Base-by-base conservation (phyloP, 2,329 filamentous ascomycete genomes). In the Fusarium denticulatum region DNA sequence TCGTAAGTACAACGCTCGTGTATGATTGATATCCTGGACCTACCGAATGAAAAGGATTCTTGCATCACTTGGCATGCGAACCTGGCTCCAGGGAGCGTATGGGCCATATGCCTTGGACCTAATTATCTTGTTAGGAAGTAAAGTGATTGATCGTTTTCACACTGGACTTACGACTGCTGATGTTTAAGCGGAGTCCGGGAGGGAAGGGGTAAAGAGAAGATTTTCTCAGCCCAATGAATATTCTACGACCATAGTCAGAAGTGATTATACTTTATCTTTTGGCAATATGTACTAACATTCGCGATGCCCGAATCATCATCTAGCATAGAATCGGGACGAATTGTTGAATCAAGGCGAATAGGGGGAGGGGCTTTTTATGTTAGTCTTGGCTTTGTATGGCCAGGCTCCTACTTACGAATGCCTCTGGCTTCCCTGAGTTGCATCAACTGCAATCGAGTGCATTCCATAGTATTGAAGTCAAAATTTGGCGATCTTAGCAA, bases 201-300 rank as follows among this genome's bases (percentile, higher is more conserved):
- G 1, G 88, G 84, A 43, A 89, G 80, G 0, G 87, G 86, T 26
- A 86, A 82, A 2, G 87, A 87, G 71, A 91, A 91, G 30, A 91
- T 89, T 45, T 88, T 85, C 73, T 90, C 86, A 11, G 89, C 88
- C 90, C 90, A 92, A 76, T 91, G 89, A 9, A 83, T 80, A 56
- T 81, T 82, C 88, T 90, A 67, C 36, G 37, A 28, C 40, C 36
- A 32, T 49, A 28, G 68, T 73, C 61, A 73, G 55, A 56, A 64
- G 40, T 62, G 37, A 45, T 46, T 40, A 15, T 8, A 14, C n/a
- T 11, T 12, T 16, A 22, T 26, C 18, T 20, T 39, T 9, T 24
- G 34, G 12, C 12, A 24, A 43, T 14, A 14, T 62, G n/a, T 39
- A 64, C 76, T 60, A 46, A 77, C 77, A 37, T 69, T 71, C 26